Percentiles rank a stretch among this genome's conserved stretches.
phyloP scores from a whole-genome alignment of 225 moss, liverwort and hornwort species.

The Climacium dendroides region DNA sequence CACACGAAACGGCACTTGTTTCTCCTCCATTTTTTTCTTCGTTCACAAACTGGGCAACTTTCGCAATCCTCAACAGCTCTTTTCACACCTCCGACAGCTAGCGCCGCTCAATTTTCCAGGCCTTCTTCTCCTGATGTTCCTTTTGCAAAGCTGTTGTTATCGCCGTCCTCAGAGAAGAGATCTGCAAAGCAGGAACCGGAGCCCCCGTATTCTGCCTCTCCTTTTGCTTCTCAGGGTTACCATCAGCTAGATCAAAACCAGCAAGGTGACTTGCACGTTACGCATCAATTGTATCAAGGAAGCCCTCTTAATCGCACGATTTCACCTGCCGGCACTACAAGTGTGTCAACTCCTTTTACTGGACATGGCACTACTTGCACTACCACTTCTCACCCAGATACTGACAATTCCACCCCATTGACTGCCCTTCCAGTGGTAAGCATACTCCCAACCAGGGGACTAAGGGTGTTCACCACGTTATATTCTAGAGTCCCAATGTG shows the following conservation, averaged over 20 bases:
- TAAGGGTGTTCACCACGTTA: slow-evolving; percentile 24
- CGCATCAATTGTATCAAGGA: slow-evolving; percentile 71
- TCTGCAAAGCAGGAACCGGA: slow-evolving; percentile 47
- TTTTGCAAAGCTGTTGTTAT: slow-evolving; percentile 64
- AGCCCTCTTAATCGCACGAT: slow-evolving; percentile 59
- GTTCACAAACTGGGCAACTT: no score
- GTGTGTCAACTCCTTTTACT: slow-evolving; percentile 64
- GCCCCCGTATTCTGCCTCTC: slow-evolving; percentile 66
- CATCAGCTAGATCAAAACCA: slow-evolving; percentile 30
- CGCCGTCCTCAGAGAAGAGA: slow-evolving; percentile 51
- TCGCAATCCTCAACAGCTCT: no score
- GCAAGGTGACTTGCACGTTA: slow-evolving; percentile 60
- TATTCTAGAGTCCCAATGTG: slow-evolving; percentile 21
- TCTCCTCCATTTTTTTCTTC: no score
- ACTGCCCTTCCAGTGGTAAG: slow-evolving; percentile 32
- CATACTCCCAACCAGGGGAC: slow-evolving; percentile 23
- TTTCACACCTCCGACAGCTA: no score
- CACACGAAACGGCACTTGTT: no score
- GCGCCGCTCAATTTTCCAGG: no score
- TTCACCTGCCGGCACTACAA: slow-evolving; percentile 60
- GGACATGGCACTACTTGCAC: slow-evolving; percentile 28
- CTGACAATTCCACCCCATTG: slow-evolving; percentile 25
- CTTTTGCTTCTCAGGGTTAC: slow-evolving; percentile 78
- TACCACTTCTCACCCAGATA: slow-evolving; percentile 9
- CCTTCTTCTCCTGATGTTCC: slow-evolving; percentile 74